Conservation (phyloP, 352 stramenopile species). For the Globisporangium nodosum region DNA sequence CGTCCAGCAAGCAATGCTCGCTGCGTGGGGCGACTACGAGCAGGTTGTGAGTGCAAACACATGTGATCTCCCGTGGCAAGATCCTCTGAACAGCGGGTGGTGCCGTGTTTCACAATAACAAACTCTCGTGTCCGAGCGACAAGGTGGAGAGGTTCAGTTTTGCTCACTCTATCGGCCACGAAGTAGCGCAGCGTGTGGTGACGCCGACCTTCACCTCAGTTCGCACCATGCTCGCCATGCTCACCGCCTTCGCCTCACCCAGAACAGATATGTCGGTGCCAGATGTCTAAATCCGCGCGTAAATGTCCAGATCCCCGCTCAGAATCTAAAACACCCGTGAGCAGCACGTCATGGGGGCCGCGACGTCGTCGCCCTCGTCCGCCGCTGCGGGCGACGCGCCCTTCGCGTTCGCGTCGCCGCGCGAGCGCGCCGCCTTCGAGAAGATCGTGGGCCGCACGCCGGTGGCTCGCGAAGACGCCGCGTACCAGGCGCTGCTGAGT, state of each 20-base stretch:
- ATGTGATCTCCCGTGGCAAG: background rate
- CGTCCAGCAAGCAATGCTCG: background rate
- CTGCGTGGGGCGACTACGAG: background rate
- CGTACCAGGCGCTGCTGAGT: conserved; percentile 45
- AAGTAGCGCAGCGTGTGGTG: too few species aligned
- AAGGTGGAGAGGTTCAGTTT: too few species aligned
- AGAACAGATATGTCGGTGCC: too few species aligned
- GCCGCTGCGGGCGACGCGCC: conserved; percentile 10
- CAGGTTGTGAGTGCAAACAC: background rate
- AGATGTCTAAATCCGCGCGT: too few species aligned
- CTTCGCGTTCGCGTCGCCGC: conserved; percentile 38
- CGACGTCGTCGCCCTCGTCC: conserved; percentile 14
- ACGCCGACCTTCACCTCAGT: too few species aligned
- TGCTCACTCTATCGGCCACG: too few species aligned
- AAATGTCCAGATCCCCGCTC: background rate
- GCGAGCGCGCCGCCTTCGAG: conserved; percentile 59
- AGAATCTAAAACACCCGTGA: background rate
- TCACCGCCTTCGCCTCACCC: too few species aligned
- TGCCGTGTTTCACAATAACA: too few species aligned
- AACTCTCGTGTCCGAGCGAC: too few species aligned
- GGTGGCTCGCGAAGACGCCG: conserved; percentile 41
- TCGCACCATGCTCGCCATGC: too few species aligned
- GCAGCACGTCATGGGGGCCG: conserved; percentile 28
- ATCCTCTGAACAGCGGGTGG: conserved; percentile 3
- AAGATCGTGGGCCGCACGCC: conserved; percentile 57